Conservation (phyloP, 1,139 yeast species). For the Taphrina wiesneri region DNA sequence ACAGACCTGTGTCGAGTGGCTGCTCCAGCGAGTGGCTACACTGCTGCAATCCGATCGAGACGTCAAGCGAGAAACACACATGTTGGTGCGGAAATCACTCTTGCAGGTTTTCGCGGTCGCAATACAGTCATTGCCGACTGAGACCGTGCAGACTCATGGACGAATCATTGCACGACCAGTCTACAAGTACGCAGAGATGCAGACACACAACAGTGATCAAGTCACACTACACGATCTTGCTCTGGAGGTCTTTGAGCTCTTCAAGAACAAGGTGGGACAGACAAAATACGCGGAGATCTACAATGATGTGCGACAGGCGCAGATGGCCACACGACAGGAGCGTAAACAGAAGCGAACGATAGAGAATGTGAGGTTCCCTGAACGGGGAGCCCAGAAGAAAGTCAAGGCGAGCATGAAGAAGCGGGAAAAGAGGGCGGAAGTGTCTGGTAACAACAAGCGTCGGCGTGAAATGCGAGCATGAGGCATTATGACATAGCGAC, state of each 20-base stretch:
- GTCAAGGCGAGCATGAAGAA: constrained; percentile 27
- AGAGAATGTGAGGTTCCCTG: constrained; percentile 78
- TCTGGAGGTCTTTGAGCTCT: constrained; percentile 66
- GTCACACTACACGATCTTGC: constrained; percentile 55
- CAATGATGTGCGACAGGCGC: constrained; percentile 61
- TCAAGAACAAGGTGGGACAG: constrained; percentile 71
- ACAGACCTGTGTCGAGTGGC: constrained; percentile 28
- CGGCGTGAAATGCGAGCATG: constrained; percentile 14
- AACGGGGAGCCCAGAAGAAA: constrained; percentile 72
- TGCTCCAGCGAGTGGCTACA: constrained; percentile 36
- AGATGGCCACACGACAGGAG: constrained; percentile 66
- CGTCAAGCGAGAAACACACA: constrained; percentile 30
- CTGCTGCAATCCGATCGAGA: constrained; percentile 33
- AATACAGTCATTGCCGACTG: constrained; percentile 54
- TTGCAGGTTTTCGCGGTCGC: constrained; percentile 58
- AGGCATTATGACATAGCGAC: neutral
- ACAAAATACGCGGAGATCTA: constrained; percentile 68
- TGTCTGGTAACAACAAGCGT: constrained; percentile 1
- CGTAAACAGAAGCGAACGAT: constrained; percentile 76
- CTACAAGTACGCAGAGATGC: constrained; percentile 36
- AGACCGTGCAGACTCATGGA: constrained; percentile 49
- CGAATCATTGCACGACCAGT: constrained; percentile 48
- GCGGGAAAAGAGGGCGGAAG: constrained; percentile 27
- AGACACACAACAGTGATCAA: constrained; percentile 13
- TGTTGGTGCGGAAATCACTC: constrained; percentile 24